A percentile compares a stretch with the other conserved stretches of the same genome.
Conservation (phyloP, 176 grass and related monocot species). For the Triticum aestivum region IWGSC_CS_RefSeq_v2.1 NC_057812.1:256394506-256395005, state of each 20-base stretch:
- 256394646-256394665: slow-evolving; percentile 76
- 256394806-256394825: slow-evolving; percentile 82
- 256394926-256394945: slow-evolving; percentile 47
- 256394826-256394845: slow-evolving; percentile 66
- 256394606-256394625: slow-evolving; percentile 72
- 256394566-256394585: slow-evolving; percentile 92
- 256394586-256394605: slow-evolving; percentile 63
- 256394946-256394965: slow-evolving; percentile 78
- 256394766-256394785: slow-evolving; percentile 77
- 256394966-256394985: slow-evolving; percentile 69
- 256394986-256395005: slow-evolving; percentile 95
- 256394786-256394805: slow-evolving; percentile 88
- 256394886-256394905: slow-evolving; percentile 70
- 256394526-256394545: slow-evolving; percentile 89
- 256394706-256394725: slow-evolving; percentile 76
- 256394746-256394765: slow-evolving; percentile 81
- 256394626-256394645: slow-evolving; percentile 91
- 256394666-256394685: slow-evolving; percentile 86
- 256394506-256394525: slow-evolving; percentile 26
- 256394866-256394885: slow-evolving; percentile 82
- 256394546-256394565: slow-evolving; percentile 79
- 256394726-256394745: slow-evolving; percentile 76
- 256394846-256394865: slow-evolving; percentile 48
- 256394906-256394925: slow-evolving; percentile 52
- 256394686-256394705: slow-evolving; percentile 47